Evolutionary conservation across 1,284 basidiomycete genomes (phyloP).

Genomic region (Tylopilus sp.): DNA sequence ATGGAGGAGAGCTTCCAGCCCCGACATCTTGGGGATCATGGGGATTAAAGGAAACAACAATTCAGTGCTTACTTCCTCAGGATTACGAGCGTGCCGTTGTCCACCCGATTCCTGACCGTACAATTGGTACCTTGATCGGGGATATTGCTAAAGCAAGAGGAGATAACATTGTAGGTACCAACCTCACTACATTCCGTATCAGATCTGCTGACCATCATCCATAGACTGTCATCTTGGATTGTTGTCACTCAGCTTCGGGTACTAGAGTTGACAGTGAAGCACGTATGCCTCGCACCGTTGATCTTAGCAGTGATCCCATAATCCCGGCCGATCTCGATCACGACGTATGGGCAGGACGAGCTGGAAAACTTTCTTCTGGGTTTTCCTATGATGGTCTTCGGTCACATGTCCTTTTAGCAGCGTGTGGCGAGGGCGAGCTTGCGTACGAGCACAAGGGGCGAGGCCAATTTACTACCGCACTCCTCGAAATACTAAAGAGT

Average conservation of each 20-base stretch:
- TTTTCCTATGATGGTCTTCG: conserved; percentile 53
- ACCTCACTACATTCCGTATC: too few species aligned
- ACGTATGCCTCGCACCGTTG: conserved; percentile 51
- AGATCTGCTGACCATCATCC: background rate
- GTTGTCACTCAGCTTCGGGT: conserved; percentile 61
- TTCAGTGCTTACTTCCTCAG: conserved; percentile 67
- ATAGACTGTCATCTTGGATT: conserved; percentile 66
- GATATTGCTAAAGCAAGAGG: conserved; percentile 65
- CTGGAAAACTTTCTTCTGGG: conserved; percentile 44
- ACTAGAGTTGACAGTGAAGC: conserved; percentile 49
- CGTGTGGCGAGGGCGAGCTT: conserved; percentile 58
- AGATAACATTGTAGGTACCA: conserved; percentile 58
- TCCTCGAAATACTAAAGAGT: conserved; percentile 22
- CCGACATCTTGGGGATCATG: conserved; percentile 51
- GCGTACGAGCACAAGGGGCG: conserved; percentile 27
- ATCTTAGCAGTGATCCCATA: conserved; percentile 53
- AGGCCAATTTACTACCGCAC: conserved; percentile 27
- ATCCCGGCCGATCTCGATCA: conserved; percentile 59
- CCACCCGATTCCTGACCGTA: conserved; percentile 62
- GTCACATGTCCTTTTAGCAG: conserved; percentile 64
- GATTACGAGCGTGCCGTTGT: conserved; percentile 58
- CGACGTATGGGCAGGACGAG: conserved; percentile 57
- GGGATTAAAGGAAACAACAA: conserved; percentile 41
- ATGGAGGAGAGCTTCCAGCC: conserved; percentile 62
- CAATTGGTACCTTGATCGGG: conserved; percentile 62